Evolutionary conservation across 148 eudicot species (phyloP), one percentile per base, ranked within the genome.

Genomic region (Limonium bicolor): DNA sequence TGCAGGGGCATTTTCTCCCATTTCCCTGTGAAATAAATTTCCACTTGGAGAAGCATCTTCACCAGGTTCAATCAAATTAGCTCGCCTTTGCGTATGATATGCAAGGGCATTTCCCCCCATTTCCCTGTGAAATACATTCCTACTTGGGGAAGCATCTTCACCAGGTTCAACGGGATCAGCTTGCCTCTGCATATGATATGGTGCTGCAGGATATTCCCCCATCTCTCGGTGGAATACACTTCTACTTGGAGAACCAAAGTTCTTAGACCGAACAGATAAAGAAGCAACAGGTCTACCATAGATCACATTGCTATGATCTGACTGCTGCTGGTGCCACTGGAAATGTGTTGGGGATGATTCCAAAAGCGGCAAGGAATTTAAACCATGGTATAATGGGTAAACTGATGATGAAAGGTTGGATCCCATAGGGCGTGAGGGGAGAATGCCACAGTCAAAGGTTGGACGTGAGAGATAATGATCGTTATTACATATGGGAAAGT

Each of bases 341-440:
- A 63, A 34, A 15, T 61, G 67, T 20, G 59, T 48, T 24, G 53
- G 43, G 20, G 23, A 67, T 1, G 79, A 49, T 10, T 46, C 69
- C 38, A 56, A 37, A 10, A 64, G 69, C 27, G 55, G 68, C 31
- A 58, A 51, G 8, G 60, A 59, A 48, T 56, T 56, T 23, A 25
- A 12, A 30, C 80, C 90, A 59, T 70, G 69, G 53, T 77, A 70
- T 78, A 80, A 64, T n/a, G 97, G 92, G 59, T 70, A 74, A 15
- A 77, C 72, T 6, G 72, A 58, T 35, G 41, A 22, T 16, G 60
- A 48, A 3, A 58, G 23, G 51, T 61, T 74, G 41, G 54, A 21
- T 18, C 76, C 74, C 29, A 11, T 8, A 20, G 47, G 52, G 38
- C 47, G 18, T 13, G 68, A 34, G 33, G 70, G 58, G 25, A 56